Conservation (phyloP, 2,329 filamentous ascomycete species). For the Venturia aucupariae region DNA sequence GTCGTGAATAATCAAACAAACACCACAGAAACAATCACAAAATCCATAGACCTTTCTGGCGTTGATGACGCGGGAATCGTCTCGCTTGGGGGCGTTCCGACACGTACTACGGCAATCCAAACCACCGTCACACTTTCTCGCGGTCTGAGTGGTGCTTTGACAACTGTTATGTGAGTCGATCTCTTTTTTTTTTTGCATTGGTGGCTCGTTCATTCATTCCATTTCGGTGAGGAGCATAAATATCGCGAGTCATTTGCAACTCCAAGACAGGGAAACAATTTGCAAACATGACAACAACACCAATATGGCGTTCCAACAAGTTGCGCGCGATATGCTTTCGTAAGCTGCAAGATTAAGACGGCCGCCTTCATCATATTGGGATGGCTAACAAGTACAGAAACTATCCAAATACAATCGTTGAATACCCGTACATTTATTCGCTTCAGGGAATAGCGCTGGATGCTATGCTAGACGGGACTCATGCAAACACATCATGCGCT, state of each 20-base stretch:
- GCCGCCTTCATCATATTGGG: not conserved
- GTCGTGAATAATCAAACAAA: constrained; percentile 9
- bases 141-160: not conserved
- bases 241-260: too few species aligned
- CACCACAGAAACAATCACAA: not conserved
- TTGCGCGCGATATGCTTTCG: not conserved
- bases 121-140: not conserved
- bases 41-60: not conserved
- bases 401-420: not conserved
- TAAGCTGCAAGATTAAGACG: not conserved
- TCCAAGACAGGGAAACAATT: too few species aligned
- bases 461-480: not conserved
- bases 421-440: not conserved
- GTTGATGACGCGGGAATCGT: not conserved
- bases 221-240: too few species aligned
- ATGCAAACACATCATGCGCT: not conserved
- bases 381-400: not conserved
- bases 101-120: not conserved
- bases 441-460: not conserved
- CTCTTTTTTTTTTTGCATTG: too few species aligned
- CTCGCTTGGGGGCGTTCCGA: not conserved
- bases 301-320: too few species aligned
- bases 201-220: too few species aligned
- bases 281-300: too few species aligned
- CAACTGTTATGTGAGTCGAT: not conserved